Conservation (phyloP, 106 monocot species). For the Posidonia australis region DNA sequence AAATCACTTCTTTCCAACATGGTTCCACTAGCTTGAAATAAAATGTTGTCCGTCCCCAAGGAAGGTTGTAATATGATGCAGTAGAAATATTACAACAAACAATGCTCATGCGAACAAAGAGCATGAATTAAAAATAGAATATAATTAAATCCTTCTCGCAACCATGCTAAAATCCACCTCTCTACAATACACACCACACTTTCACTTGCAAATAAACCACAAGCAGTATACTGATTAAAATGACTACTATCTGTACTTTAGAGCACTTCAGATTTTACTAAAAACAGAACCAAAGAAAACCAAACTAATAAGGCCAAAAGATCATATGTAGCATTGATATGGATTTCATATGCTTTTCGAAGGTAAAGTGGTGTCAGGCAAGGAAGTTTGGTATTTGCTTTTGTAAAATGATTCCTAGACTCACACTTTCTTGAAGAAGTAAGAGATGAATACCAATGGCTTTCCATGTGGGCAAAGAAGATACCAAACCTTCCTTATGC, state of each 20-base stretch:
- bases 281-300: neutral
- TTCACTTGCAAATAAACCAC: too few relatives aligned
- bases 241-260: too few relatives aligned
- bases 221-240: neutral
- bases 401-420: neutral
- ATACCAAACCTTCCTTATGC: slow-evolving; percentile 21
- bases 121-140: too few relatives aligned
- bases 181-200: too few relatives aligned
- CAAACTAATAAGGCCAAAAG: neutral
- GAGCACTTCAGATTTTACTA: neutral
- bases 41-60: too few relatives aligned
- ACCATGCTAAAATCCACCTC: too few relatives aligned
- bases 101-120: too few relatives aligned
- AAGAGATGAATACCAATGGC: slow-evolving; percentile 2
- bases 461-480: slow-evolving; percentile 21
- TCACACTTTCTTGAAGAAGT: neutral
- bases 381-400: neutral
- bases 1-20: too few relatives aligned
- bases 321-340: neutral
- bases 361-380: neutral
- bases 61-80: too few relatives aligned
- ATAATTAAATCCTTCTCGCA: too few relatives aligned
- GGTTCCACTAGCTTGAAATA: too few relatives aligned
- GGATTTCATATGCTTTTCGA: neutral
- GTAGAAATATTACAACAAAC: too few relatives aligned